phyloP scores from a whole-genome alignment of 1,284 basidiomycete species.

The Pyrrhoderma noxium region DNA sequence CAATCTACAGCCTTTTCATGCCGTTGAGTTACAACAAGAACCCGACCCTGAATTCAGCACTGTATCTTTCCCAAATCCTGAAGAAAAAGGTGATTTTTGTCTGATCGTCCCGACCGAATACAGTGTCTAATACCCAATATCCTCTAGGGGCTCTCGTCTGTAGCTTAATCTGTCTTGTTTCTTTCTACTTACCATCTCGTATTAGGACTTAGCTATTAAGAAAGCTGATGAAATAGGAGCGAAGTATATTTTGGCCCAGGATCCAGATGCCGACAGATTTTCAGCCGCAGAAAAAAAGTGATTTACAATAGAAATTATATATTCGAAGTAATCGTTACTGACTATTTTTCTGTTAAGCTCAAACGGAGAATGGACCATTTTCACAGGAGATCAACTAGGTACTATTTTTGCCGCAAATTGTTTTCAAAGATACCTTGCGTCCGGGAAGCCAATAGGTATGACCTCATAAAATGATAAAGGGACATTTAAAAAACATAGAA shows the following conservation, averaged over 20 bases:
- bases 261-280: slow-evolving; percentile 81
- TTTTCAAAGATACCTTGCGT: slow-evolving; percentile 51
- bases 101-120: slow-evolving; percentile 11
- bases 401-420: slow-evolving; percentile 61
- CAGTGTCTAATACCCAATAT: slow-evolving; percentile 7
- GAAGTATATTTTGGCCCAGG: slow-evolving; percentile 71
- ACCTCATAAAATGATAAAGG: not conserved
- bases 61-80: slow-evolving; percentile 79
- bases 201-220: slow-evolving; percentile 63
- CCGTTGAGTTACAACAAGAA: slow-evolving; percentile 54
- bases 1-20: slow-evolving; percentile 50
- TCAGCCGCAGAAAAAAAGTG: slow-evolving; percentile 70
- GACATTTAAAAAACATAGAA: not conserved
- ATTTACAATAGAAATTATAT: too few species aligned
- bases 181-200: not conserved
- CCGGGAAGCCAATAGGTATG: slow-evolving; percentile 51
- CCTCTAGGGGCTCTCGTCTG: slow-evolving; percentile 48
- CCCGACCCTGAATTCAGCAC: slow-evolving; percentile 83
- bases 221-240: slow-evolving; percentile 48
- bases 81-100: slow-evolving; percentile 63
- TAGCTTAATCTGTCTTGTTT: not conserved
- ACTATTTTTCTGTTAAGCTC: slow-evolving; percentile 1
- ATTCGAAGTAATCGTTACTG: not conserved
- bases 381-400: slow-evolving; percentile 81
- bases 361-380: slow-evolving; percentile 57